Percentiles rank a stretch among this genome's conserved stretches.
These are phyloP conservation scores for Collariella sp. DNA, from an alignment of 495 filamentous ascomycete genomes.

Conservation along the genomic window DNA sequence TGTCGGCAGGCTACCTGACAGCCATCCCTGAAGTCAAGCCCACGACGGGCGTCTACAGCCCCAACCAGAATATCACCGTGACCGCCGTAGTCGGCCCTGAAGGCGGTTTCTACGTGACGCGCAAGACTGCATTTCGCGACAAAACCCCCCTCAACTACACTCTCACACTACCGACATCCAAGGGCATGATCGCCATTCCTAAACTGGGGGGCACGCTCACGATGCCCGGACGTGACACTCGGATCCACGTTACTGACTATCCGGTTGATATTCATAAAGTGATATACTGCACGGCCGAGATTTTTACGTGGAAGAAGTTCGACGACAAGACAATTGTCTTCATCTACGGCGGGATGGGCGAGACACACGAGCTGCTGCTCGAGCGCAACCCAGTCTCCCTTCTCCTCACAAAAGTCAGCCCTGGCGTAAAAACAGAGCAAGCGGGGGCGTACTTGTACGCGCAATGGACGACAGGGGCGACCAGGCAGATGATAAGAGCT, in stretches of 20 bases:
- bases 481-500: conserved; percentile 39
- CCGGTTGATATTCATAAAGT: conserved; percentile 53
- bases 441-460: not conserved
- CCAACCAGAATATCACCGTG: conserved; percentile 48
- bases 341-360: conserved; percentile 60
- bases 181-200: conserved; percentile 54
- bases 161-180: conserved; percentile 51
- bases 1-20: conserved; percentile 57
- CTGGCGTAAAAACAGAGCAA: not conserved
- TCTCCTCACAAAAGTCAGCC: conserved; percentile 29
- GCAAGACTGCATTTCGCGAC: conserved; percentile 49
- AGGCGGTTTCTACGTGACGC: conserved; percentile 50
- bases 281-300: conserved; percentile 67
- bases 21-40: conserved; percentile 36
- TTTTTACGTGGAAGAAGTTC: conserved; percentile 52
- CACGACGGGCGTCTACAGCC: conserved; percentile 29
- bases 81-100: conserved; percentile 46
- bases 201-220: conserved; percentile 53
- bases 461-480: conserved; percentile 3
- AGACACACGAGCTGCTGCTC: conserved; percentile 61
- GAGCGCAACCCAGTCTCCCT: conserved; percentile 32
- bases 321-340: conserved; percentile 47
- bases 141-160: conserved; percentile 37
- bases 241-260: conserved; percentile 66
- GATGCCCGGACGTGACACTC: conserved; percentile 65